Evolutionary conservation across 192 early-diverging fungal genomes (phyloP).

Genomic region (Anaeromyces robustus): DNA sequence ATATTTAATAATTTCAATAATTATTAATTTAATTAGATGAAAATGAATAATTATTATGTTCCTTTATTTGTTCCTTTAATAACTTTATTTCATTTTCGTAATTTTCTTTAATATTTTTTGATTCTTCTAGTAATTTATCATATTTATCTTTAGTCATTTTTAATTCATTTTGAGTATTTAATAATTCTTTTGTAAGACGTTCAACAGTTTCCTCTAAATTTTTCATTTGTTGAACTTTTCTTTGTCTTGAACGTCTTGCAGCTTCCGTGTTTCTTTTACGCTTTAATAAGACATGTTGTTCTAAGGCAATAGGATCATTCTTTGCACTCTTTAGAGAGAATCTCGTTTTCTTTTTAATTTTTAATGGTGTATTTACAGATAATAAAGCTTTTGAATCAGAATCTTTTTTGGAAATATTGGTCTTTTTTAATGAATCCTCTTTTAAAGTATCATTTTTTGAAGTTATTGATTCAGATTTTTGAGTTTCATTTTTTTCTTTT

Average conservation of each 20-base stretch:
- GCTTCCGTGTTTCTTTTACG: neutral
- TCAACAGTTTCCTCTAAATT: neutral
- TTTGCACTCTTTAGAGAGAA: neutral
- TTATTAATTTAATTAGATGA: no score
- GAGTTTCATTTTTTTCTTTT: no score
- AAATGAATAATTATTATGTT: neutral
- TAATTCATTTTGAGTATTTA: neutral
- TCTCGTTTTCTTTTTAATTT: neutral
- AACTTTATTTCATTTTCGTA: neutral
- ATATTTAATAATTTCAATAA: no score
- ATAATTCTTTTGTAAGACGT: neutral
- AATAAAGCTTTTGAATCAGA: no score
- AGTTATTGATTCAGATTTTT: no score
- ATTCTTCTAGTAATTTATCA: neutral
- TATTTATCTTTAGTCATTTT: neutral
- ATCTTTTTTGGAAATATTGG: no score
- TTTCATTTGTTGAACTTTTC: neutral
- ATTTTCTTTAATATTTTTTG: neutral
- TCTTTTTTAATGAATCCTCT: no score
- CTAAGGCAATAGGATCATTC: neutral
- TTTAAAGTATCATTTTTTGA: no score
- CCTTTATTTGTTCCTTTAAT: neutral
- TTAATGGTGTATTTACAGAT: no score
- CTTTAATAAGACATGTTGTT: neutral
- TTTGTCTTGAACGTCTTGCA: neutral